Evolutionary conservation across 352 stramenopile species (phyloP), one percentile per base, ranked within the genome.

Genomic region (Globisporangium cederbergense): DNA sequence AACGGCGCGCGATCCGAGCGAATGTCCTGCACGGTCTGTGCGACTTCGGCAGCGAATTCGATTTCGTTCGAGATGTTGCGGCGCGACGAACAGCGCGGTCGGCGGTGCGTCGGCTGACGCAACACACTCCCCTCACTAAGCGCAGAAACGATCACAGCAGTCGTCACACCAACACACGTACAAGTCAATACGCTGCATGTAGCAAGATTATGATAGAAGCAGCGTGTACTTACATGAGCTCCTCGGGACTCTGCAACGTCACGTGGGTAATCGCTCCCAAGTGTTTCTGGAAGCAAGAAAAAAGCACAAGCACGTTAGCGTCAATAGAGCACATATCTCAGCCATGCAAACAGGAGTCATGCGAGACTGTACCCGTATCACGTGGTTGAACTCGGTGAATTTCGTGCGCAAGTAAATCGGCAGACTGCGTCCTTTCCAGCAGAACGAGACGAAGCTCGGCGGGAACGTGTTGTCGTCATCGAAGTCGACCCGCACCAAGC

Each of bases 361-460:
- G 36, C 22, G 13, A 47, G 38, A 72, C n/a, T 78, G 60, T 56
- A 93, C 86, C 61, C 83, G 73, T 66, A 96, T 96, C 45, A 92
- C 81, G 55, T 95, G 88, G 67, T 96, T 91, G 68, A 93, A 96
- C 70, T 96, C 88, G 3, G 86, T 86, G 72, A 90, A 93, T 61
- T 96, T 96, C 7, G 85, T 92, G 52, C 88, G 84, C 45, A 95
- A 49, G 49, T 93, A 91, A 58, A 96, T 93, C 3, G 88, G 86
- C 9, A 94, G 66, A 55, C 82, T 92, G n/a, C 80, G 72, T 51
- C 88, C 88, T 77, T 96, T 96, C 88, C 88, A 96, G 75, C 86
- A 95, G 55, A 94, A 94, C 30, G 88, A 96, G 28, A 95, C 61
- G 42, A 92, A 87, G 34, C 78, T 88, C 14, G 83, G 81, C 18